Evolutionary conservation across 164 flowering plant species (phyloP).

Genomic region (Buxus sempervirens): DNA sequence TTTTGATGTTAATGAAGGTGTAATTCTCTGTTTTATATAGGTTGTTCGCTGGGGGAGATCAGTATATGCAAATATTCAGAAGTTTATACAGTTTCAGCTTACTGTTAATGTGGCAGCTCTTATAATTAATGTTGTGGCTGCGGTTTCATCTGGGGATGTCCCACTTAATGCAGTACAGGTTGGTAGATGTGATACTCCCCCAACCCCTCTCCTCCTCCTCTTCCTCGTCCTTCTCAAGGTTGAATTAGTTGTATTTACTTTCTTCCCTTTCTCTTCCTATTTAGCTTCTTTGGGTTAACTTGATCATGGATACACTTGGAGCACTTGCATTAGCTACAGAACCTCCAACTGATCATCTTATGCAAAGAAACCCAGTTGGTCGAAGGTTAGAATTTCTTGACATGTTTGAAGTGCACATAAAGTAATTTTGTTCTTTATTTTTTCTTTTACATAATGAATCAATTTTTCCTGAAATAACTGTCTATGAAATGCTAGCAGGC

Average conservation of each 20-base stretch:
- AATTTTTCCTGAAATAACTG: too few relatives aligned
- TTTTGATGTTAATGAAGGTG: too few relatives aligned
- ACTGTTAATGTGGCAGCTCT: constrained; percentile 97
- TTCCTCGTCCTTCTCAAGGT: constrained; percentile 4
- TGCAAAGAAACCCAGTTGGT: constrained; percentile 86
- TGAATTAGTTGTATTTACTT: not conserved
- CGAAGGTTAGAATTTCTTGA: constrained; percentile 49
- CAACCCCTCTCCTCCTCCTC: too few relatives aligned
- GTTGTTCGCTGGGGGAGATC: constrained; percentile 99
- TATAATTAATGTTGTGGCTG: constrained; percentile 83
- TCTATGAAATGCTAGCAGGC: too few relatives aligned
- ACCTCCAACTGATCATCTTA: constrained; percentile 93
- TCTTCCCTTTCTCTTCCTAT: not conserved
- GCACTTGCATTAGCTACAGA: constrained; percentile 98
- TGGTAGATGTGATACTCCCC: not conserved
- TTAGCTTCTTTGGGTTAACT: constrained; percentile 98
- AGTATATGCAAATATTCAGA: constrained; percentile 94
- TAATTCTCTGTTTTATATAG: constrained; percentile 29
- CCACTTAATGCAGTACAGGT: constrained; percentile 96
- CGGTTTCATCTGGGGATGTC: constrained; percentile 77
- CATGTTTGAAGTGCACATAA: not conserved
- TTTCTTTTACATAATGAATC: not conserved
- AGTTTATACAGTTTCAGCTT: constrained; percentile 95
- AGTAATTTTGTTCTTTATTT: not conserved
- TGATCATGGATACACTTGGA: constrained; percentile 97